Conservation (phyloP, 176 grass and related monocot species). For the Avena eriantha region DNA sequence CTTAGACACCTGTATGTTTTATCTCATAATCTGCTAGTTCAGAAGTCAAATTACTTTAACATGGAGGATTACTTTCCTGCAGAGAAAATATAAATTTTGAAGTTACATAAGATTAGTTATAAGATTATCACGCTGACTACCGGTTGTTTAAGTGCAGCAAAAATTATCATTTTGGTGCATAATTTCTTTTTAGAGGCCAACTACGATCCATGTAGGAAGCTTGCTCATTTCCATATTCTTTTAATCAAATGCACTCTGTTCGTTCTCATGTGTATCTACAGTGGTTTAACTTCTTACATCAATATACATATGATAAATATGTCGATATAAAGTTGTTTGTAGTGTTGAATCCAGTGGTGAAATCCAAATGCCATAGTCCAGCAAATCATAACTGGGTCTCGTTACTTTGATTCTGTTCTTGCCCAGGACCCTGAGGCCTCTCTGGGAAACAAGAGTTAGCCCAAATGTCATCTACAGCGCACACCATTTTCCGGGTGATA, state of each 20-base stretch:
- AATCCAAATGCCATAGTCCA: neutral
- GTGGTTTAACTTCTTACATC: neutral
- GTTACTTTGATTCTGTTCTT: constrained; percentile 25
- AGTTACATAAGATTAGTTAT: constrained; percentile 6
- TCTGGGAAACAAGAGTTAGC: constrained; percentile 90
- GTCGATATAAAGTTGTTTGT: neutral
- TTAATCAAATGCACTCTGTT: constrained; percentile 3
- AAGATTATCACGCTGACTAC: neutral
- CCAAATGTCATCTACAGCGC: constrained; percentile 83
- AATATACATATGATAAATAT: neutral
- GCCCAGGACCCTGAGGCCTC: constrained; percentile 71
- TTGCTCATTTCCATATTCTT: constrained; percentile 10
- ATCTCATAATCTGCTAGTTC: neutral
- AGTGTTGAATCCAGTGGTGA: neutral
- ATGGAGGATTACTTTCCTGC: constrained; percentile 18
- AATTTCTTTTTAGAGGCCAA: neutral
- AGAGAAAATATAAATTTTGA: neutral
- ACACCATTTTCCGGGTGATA: constrained; percentile 72
- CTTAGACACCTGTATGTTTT: neutral
- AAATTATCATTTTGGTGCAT: neutral
- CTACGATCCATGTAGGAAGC: neutral
- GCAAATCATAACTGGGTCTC: constrained; percentile 24
- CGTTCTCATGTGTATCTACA: neutral
- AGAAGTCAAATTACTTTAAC: constrained; percentile 29
- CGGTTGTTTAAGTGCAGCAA: neutral